Base-by-base conservation (phyloP, 2,329 filamentous ascomycete genomes). In the Epichloe amarillans region DNA sequence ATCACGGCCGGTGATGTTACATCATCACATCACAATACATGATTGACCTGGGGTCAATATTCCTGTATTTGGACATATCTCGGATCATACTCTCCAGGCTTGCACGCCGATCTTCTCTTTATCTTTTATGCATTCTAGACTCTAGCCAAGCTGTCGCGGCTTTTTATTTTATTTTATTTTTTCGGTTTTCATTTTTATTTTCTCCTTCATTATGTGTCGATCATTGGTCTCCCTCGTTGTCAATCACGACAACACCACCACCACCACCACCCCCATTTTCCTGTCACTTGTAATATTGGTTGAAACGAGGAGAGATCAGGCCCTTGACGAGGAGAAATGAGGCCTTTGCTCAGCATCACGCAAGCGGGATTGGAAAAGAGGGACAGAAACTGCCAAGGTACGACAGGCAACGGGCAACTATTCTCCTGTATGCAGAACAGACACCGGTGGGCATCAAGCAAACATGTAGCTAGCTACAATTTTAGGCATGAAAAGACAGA, bases 41-140 rank as follows among this genome's bases (percentile, higher is more conserved):
- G n/a, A 38, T 30, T 61, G 58, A 57, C 57, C 56, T 55, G 55
- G 58, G 60, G 57, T 63, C 58, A 58, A 58, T 53, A 58, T 56
- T 38, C 58, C 54, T 58, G 49, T 57, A 56, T 53, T 58, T 59
- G 60, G 62, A 63, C 64, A 51, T 46, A 58, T 64, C 64, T 64
- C 56, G 59, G 55, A 54, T 62, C 55, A 62, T 62, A 60, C 56
- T 60, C 57, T 57, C 49, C n/a, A 41, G 38, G 52, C 47, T 53
- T 56, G 61, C 55, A 53, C 52, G 47, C 54, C 44, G 19, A 40
- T 46, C 26, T 52, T 54, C 53, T 57, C 53, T 53, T 51, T 50
- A 57, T 62, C 45, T 60, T 53, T 51, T 64, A 60, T 66, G 64
- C 59, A 66, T 66, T 62, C 58, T 64, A 66, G 63, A 64, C 56